A percentile compares a stretch with the other conserved stretches of the same genome.
Conservation (phyloP, 1,139 yeast genomes). For the Geotrichum phurueaensis region DNA sequence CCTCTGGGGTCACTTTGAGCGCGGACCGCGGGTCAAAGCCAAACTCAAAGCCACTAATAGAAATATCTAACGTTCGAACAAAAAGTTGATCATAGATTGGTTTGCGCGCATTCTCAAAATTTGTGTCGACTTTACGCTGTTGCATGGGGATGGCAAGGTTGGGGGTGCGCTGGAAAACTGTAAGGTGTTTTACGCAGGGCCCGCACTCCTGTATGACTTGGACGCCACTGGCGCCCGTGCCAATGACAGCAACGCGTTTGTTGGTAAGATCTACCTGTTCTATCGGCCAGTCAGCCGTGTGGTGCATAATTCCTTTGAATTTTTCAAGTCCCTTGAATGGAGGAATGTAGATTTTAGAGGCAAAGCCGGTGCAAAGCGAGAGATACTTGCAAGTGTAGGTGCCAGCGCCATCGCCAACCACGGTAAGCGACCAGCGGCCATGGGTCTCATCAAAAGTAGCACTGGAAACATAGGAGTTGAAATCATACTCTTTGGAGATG, state of each 20-base stretch:
- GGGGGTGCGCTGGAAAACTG: constrained; percentile 31
- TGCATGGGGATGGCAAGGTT: constrained; percentile 29
- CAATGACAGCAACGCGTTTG: constrained; percentile 40
- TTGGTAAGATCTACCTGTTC: constrained; percentile 35
- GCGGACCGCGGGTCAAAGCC: constrained; percentile 17
- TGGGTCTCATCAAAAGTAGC: constrained; percentile 36
- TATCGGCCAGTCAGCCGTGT: constrained; percentile 47
- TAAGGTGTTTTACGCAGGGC: constrained; percentile 22
- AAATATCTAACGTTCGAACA: constrained; percentile 18
- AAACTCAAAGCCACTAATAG: constrained; percentile 25
- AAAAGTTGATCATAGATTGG: constrained; percentile 20
- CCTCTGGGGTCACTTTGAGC: constrained; percentile 23
- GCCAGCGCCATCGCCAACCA: constrained; percentile 22
- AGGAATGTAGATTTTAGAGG: constrained; percentile 29
- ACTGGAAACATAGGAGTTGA: constrained; percentile 34
- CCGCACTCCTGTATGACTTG: constrained; percentile 37
- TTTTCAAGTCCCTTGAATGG: constrained; percentile 35
- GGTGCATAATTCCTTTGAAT: constrained; percentile 45
- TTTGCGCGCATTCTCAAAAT: constrained; percentile 16
- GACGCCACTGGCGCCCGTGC: constrained; percentile 46
- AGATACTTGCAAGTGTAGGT: constrained; percentile 33
- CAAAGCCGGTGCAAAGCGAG: constrained; percentile 33
- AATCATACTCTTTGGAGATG: constrained; percentile 34
- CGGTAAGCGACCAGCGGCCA: constrained; percentile 38
- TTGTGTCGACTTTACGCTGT: constrained; percentile 19